Base-by-base conservation (phyloP, 148 eudicot species). In the Chenopodium suecicum region DNA sequence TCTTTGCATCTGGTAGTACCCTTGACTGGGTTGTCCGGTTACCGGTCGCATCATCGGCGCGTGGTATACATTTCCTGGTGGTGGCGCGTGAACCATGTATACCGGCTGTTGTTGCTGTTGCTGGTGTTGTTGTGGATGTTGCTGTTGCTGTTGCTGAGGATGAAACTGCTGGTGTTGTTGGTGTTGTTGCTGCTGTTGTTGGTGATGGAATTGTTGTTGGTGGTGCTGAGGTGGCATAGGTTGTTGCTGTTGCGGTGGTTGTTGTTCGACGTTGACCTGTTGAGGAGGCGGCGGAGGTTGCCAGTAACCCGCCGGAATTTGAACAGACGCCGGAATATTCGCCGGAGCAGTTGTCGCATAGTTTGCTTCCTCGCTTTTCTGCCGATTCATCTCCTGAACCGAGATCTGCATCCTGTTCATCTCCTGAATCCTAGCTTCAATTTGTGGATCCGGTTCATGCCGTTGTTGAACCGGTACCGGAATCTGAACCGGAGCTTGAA, bases 1-100 rank as follows among this genome's bases (percentile, higher is more conserved):
- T 67, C 92, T 80, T 81, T 91, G 93, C 50, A 89, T 85, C 0
- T 92, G 84, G 88, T 93, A 93, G 88, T 90, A 93, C 0, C 91
- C 95, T 31, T 89, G 62, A 17, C 5, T 19, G 17, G 22, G 62
- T 14, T 56, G 62, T 17, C 62, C 62, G 62, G 62, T 56, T 19
- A 56, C 22, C 4, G 89, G 50, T 27, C 93, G 76, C 20, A 81
- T 87, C 84, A 91, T 79, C 37, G 85, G 94, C 78, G 90, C 82
- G 82, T 91, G 94, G 67, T 88, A 89, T 73, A 86, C 78, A 47
- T 81, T 81, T 10, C 88, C 77, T 19, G 60, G 80, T 1, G 44
- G 76, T 0, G 88, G 92, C 71, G 91, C 85, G 68, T 86, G 95
- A 56, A 94, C 85, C 89, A 94, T 89, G 85, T 93, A 94, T 6